phyloP scores from a whole-genome alignment of 768 basidiomycete genomes.

The Leccinum longicurvipes region DNA sequence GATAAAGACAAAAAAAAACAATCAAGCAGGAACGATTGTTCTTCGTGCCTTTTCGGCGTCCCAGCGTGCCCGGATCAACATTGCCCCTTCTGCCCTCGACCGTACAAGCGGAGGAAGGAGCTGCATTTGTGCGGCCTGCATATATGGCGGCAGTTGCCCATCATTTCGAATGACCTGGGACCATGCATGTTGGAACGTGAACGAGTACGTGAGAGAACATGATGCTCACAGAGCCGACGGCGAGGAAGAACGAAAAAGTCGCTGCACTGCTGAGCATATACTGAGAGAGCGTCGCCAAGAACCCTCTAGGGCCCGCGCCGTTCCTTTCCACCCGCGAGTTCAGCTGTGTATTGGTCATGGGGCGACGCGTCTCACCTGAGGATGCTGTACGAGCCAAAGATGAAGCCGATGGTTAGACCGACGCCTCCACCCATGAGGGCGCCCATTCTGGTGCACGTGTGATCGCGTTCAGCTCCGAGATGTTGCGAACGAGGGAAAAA shows the following conservation, averaged over 20 bases:
- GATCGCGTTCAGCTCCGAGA: conserved; percentile 5
- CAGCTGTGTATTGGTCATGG: background rate
- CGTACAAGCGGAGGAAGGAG: conserved; percentile 54
- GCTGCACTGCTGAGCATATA: conserved; percentile 99
- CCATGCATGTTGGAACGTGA: conserved; percentile 4
- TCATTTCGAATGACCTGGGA: conserved; percentile 88
- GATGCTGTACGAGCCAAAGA: conserved; percentile 93
- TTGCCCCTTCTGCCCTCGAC: conserved; percentile 64
- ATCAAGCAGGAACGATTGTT: conserved; percentile 13
- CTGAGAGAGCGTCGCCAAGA: conserved; percentile 88
- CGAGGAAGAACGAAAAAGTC: conserved; percentile 96
- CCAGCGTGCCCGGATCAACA: conserved; percentile 74
- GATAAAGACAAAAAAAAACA: conserved; percentile 1
- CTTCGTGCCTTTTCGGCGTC: conserved; percentile 50
- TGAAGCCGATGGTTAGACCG: conserved; percentile 94
- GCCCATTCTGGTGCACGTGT: conserved; percentile 65
- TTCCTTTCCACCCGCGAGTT: conserved; percentile 44
- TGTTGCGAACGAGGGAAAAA: conserved; percentile 3
- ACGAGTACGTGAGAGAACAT: background rate
- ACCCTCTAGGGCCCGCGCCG: conserved; percentile 88
- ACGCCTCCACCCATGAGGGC: conserved; percentile 92
- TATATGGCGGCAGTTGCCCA: conserved; percentile 50
- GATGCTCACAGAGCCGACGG: conserved; percentile 78
- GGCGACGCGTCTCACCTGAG: conserved; percentile 57
- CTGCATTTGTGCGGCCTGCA: conserved; percentile 63